A percentile compares a stretch with the other conserved stretches of the same genome.
These are phyloP conservation scores for Sphaceloma murrayae DNA, from an alignment of 2,329 filamentous ascomycete species.

Conservation along the genomic window DNA sequence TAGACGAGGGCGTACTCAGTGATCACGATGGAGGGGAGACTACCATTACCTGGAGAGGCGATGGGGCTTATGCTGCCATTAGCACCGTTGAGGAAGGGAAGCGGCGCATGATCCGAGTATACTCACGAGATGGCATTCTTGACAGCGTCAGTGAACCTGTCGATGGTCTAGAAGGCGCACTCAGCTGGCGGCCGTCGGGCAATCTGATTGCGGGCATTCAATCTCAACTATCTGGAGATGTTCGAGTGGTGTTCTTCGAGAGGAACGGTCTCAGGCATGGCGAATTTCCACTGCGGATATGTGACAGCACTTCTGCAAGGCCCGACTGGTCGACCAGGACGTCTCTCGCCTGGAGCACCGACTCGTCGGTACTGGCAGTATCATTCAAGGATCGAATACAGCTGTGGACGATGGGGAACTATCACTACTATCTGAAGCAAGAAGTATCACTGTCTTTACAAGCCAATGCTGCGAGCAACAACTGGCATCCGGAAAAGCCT, in stretches of 20 bases:
- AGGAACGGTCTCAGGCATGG: conserved; percentile 95
- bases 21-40: conserved; percentile 60
- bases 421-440: conserved; percentile 96
- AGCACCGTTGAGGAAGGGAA: conserved; percentile 59
- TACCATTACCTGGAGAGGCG: conserved; percentile 84
- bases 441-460: conserved; percentile 47
- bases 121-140: conserved; percentile 77
- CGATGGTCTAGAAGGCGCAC: conserved; percentile 72
- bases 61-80: conserved; percentile 82
- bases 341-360: conserved; percentile 73
- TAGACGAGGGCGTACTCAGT: conserved; percentile 74
- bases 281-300: conserved; percentile 69
- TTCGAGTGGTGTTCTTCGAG: conserved; percentile 91
- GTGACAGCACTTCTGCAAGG: conserved; percentile 32
- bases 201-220: conserved; percentile 86
- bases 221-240: conserved; percentile 49
- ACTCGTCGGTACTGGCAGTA: conserved; percentile 87
- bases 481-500: conserved; percentile 81
- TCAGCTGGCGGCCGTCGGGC: conserved; percentile 87
- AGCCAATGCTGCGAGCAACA: background rate
- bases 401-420: conserved; percentile 94
- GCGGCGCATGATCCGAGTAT: conserved; percentile 78
- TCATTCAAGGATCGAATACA: conserved; percentile 65
- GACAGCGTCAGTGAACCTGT: conserved; percentile 94
- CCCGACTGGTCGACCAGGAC: conserved; percentile 51